Conservation (phyloP, 257 asterid genomes). For the Mentha longifolia region DNA sequence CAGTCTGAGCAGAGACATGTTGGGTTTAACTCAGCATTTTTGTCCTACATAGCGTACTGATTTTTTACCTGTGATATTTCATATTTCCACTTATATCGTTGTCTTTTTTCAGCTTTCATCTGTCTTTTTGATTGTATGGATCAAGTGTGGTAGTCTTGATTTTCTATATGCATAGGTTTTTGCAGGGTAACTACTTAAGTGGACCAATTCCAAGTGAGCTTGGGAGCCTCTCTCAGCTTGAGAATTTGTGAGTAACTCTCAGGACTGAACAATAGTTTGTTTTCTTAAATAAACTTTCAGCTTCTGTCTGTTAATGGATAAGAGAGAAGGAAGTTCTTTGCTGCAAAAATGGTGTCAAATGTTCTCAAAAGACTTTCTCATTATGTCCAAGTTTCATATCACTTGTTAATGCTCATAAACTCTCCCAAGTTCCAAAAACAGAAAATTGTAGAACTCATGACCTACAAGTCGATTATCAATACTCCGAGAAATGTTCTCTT, state of each 20-base stretch:
- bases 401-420: conserved; percentile 8
- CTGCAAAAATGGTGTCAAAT: conserved; percentile 1
- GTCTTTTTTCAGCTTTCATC: conserved; percentile 15
- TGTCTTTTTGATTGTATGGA: conserved; percentile 22
- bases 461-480: conserved; percentile 10
- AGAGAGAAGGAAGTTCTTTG: not conserved
- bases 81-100: not conserved
- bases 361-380: not conserved
- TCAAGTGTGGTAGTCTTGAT: conserved; percentile 18
- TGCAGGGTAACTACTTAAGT: conserved; percentile 87
- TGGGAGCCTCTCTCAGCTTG: conserved; percentile 71
- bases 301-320: conserved; percentile 19
- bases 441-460: conserved; percentile 5
- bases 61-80: conserved; percentile 5
- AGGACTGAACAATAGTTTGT: conserved; percentile 12
- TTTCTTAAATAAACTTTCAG: conserved; percentile 14
- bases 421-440: not conserved
- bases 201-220: conserved; percentile 78
- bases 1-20: conserved; percentile 23
- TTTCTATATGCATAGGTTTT: conserved; percentile 53
- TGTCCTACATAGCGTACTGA: conserved; percentile 27
- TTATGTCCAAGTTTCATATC: not conserved
- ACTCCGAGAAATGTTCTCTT: conserved; percentile 15
- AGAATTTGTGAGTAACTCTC: conserved; percentile 59
- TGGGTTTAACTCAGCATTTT: conserved; percentile 12